phyloP scores from a whole-genome alignment of 306 rosid genomes.

The Begonia masoniana region DNA sequence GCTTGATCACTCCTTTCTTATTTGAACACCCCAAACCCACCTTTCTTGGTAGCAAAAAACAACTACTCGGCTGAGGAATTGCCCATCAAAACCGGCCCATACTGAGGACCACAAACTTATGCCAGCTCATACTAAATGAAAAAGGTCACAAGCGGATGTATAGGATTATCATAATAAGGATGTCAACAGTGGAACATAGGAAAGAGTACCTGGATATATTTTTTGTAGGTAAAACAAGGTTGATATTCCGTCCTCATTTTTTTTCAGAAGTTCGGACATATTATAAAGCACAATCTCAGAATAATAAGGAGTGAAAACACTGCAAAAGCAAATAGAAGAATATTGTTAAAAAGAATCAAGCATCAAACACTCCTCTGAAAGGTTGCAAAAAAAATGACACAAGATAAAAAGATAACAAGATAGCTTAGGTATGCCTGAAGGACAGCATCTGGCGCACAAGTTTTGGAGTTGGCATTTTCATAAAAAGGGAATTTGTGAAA shows the following conservation, averaged over 20 bases:
- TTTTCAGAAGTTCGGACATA: slow-evolving; percentile 64
- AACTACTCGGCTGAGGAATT: no score
- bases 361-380: no score
- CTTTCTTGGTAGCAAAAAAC: no score
- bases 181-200: no score
- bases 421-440: slow-evolving; percentile 36
- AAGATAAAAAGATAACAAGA: slow-evolving; percentile 4
- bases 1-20: no score
- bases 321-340: slow-evolving; percentile 25
- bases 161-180: no score
- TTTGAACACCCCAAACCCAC: no score
- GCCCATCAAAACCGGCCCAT: no score
- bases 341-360: background rate
- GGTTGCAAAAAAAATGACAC: slow-evolving; percentile 1
- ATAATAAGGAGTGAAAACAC: slow-evolving; percentile 95
- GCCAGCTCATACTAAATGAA: no score
- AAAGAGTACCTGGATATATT: slow-evolving; percentile 58
- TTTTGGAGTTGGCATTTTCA: slow-evolving; percentile 69
- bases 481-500: slow-evolving; percentile 88
- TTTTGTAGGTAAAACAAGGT: slow-evolving; percentile 85
- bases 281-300: slow-evolving; percentile 89
- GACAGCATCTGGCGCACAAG: slow-evolving; percentile 77
- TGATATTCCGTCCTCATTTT: slow-evolving; percentile 92
- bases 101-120: no score
- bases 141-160: no score